A percentile compares a stretch with the other conserved stretches of the same genome.
Conservation (phyloP, 371 early-diverging fungal species). For the Mycotypha africana region DNA sequence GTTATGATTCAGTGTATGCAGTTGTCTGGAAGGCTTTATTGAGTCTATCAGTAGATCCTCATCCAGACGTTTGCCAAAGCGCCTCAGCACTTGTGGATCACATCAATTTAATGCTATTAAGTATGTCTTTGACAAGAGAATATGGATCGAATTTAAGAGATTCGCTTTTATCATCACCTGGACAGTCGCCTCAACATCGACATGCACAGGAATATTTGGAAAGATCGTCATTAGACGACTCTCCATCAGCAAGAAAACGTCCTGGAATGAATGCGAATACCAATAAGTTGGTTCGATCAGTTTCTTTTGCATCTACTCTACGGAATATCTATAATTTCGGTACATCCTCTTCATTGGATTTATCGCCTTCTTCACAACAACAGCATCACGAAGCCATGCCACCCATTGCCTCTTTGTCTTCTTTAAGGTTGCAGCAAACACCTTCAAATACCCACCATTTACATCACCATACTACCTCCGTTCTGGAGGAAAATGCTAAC, state of each 20-base stretch:
- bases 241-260: no score
- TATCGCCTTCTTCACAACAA: constrained; percentile 33
- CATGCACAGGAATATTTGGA: not conserved
- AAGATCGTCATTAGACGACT: not conserved
- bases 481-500: not conserved
- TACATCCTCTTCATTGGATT: constrained; percentile 33
- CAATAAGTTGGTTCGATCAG: not conserved
- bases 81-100: constrained; percentile 71
- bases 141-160: constrained; percentile 33
- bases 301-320: constrained; percentile 39
- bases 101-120: constrained; percentile 52
- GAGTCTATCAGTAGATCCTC: constrained; percentile 74
- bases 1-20: constrained; percentile 53
- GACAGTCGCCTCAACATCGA: not conserved
- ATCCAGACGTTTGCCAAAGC: constrained; percentile 60
- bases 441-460: not conserved
- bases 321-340: constrained; percentile 48
- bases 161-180: not conserved
- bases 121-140: constrained; percentile 30
- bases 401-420: not conserved
- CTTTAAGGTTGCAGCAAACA: not conserved
- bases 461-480: not conserved
- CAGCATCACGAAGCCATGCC: not conserved
- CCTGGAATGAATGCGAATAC: not conserved
- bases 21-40: constrained; percentile 77